Conservation (phyloP, 305 asterid species). For the Solanum hybrid region DNA sequence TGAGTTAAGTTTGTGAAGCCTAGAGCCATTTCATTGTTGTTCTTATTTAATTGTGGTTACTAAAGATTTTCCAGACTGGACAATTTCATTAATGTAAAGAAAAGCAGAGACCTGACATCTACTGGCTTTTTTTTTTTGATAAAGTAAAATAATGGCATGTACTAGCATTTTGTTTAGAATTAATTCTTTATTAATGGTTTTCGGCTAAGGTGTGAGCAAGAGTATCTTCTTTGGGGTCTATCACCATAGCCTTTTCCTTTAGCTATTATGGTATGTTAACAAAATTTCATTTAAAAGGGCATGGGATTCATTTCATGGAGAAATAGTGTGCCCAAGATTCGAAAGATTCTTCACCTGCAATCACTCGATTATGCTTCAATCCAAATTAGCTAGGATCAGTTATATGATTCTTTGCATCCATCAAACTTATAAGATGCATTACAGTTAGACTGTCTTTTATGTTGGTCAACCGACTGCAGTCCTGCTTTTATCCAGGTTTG, state of each 20-base stretch:
- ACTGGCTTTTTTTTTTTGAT: neutral
- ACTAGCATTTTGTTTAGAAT: neutral
- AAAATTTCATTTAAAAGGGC: neutral
- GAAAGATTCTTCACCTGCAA: neutral
- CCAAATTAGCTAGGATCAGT: neutral
- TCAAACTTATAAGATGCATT: neutral
- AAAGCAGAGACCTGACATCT: neutral
- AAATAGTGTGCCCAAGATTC: neutral
- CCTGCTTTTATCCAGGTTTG: neutral
- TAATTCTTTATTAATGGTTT: neutral
- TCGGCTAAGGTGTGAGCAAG: neutral
- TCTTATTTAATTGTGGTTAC: neutral
- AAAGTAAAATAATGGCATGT: neutral
- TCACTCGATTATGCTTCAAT: neutral
- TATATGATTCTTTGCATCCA: neutral
- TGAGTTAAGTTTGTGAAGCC: neutral
- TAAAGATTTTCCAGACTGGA: neutral
- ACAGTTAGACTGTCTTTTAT: neutral
- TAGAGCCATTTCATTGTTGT: neutral
- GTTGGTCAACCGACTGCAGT: neutral
- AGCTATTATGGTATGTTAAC: neutral
- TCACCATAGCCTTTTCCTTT: neutral
- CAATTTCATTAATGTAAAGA: neutral
- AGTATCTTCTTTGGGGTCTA: neutral
- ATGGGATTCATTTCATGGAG: neutral